Percentiles rank a stretch among this genome's conserved stretches.
Evolutionary conservation across 495 filamentous ascomycete species (phyloP).

Genomic region (Neohortaea acidophila): DNA sequence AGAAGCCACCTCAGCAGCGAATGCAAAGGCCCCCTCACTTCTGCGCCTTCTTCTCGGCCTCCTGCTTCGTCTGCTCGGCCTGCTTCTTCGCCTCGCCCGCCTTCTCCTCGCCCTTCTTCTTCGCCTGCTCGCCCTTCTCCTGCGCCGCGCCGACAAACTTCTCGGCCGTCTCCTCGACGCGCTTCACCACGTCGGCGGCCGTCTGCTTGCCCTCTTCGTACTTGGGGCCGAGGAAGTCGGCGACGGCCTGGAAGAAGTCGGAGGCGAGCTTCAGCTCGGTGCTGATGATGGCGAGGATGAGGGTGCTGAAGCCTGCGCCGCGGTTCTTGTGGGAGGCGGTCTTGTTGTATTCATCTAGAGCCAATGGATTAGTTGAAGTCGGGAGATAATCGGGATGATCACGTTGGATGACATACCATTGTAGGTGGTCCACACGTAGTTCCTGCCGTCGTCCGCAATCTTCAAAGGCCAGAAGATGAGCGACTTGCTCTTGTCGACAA

Average conservation of each 20-base stretch:
- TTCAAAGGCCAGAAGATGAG: constrained; percentile 51
- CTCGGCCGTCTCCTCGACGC: constrained; percentile 35
- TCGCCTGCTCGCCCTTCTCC: constrained; percentile 32
- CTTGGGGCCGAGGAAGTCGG: constrained; percentile 34
- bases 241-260: constrained; percentile 47
- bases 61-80: constrained; percentile 18
- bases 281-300: constrained; percentile 58
- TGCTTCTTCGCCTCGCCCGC: constrained; percentile 17
- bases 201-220: constrained; percentile 19
- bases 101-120: constrained; percentile 43
- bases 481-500: constrained; percentile 50
- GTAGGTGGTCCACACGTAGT: constrained; percentile 60
- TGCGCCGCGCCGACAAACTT: constrained; percentile 6
- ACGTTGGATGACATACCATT: constrained; percentile 11
- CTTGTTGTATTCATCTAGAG: constrained; percentile 56
- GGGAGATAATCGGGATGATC: not conserved
- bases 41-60: constrained; percentile 15
- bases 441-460: constrained; percentile 51
- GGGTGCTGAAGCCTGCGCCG: constrained; percentile 39
- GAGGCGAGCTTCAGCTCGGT: constrained; percentile 56
- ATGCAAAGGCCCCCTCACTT: constrained; percentile 1
- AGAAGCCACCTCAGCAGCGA: too few relatives aligned
- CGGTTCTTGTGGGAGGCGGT: constrained; percentile 40
- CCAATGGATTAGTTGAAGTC: not conserved
- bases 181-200: constrained; percentile 39